A percentile compares a stretch with the other conserved stretches of the same genome.
Conservation (phyloP, 441 rosid genomes). For the Heliophila coronopifolia region DNA sequence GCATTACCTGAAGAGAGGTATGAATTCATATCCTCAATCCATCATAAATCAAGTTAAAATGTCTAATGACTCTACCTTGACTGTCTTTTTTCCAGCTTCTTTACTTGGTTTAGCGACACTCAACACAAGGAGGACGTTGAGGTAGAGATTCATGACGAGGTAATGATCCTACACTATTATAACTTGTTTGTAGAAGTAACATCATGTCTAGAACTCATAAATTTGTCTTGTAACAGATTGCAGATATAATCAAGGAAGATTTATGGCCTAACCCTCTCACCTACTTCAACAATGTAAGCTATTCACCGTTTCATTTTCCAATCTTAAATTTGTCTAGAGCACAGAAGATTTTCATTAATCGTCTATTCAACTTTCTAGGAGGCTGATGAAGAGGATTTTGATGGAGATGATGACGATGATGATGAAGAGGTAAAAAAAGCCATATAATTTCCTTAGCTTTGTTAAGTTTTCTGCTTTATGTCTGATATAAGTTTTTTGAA, state of each 20-base stretch:
- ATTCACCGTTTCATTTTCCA: not conserved
- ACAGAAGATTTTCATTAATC: not conserved
- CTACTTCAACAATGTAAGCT: constrained; percentile 69
- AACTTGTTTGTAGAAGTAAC: not conserved
- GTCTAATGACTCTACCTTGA: not conserved
- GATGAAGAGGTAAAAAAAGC: constrained; percentile 57
- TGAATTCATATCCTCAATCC: not conserved
- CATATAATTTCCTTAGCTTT: not conserved
- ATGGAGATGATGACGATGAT: constrained; percentile 56
- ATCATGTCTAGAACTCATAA: not conserved
- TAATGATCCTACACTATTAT: constrained; percentile 19
- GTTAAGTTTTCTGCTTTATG: not conserved
- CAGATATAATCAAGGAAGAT: constrained; percentile 91
- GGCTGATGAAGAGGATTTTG: constrained; percentile 76
- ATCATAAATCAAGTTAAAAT: not conserved
- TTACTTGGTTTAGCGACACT: constrained; percentile 70
- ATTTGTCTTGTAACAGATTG: constrained; percentile 45
- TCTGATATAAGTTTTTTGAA: not conserved
- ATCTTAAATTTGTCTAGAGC: not conserved
- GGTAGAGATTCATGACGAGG: constrained; percentile 80
- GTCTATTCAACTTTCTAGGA: constrained; percentile 41
- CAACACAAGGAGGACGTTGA: constrained; percentile 43
- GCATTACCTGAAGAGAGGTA: constrained; percentile 67
- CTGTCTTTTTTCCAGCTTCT: constrained; percentile 51
- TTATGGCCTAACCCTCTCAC: constrained; percentile 93